These are phyloP conservation scores for Debaryomyces prosopidis DNA, from an alignment of 805 yeast species.

Conservation along the genomic window DNA sequence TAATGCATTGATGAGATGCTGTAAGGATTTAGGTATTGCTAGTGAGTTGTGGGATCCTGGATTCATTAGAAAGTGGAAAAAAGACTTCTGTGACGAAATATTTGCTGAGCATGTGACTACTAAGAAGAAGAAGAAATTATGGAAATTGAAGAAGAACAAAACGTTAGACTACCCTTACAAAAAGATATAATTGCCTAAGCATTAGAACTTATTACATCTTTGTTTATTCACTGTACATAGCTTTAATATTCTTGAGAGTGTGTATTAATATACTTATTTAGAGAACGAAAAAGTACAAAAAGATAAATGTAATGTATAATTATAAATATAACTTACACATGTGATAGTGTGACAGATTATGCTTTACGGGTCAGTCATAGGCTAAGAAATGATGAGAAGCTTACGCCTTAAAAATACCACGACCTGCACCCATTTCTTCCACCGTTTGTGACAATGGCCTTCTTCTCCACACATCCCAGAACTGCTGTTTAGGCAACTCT, in stretches of 20 bases:
- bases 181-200: constrained; percentile 5
- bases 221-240: background rate
- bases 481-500: constrained; percentile 46
- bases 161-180: constrained; percentile 86
- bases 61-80: constrained; percentile 62
- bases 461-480: constrained; percentile 81
- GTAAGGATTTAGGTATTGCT: constrained; percentile 96
- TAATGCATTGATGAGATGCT: constrained; percentile 96
- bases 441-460: constrained; percentile 80
- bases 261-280: background rate
- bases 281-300: background rate
- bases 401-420: constrained; percentile 51
- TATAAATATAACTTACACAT: constrained; percentile 2
- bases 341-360: background rate
- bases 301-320: background rate
- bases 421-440: constrained; percentile 69
- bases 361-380: background rate
- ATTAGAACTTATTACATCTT: constrained; percentile 2
- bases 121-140: constrained; percentile 83
- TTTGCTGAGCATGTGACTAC: constrained; percentile 83
- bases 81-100: constrained; percentile 66
- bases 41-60: constrained; percentile 97
- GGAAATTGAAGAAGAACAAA: constrained; percentile 83
- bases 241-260: background rate
- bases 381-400: background rate